Evolutionary conservation across 1,284 basidiomycete genomes (phyloP).

Genomic region (Fomitopsis pinicola): DNA sequence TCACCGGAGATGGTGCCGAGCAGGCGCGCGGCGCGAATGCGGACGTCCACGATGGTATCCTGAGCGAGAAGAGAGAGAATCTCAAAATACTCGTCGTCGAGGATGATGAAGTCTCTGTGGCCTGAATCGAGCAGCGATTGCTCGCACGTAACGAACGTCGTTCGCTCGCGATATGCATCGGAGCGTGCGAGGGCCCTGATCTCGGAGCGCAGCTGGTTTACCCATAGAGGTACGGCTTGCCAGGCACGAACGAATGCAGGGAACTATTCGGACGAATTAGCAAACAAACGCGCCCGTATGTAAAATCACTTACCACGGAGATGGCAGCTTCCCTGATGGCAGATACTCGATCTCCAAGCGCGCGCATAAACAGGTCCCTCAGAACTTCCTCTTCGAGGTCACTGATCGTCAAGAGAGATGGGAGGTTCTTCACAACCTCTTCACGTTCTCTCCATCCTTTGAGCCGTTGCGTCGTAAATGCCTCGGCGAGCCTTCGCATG

Average conservation of each 20-base stretch:
- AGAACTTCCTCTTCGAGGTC: slow-evolving; percentile 27
- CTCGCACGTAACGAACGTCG: slow-evolving; percentile 78
- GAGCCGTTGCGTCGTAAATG: slow-evolving; percentile 57
- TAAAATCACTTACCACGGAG: slow-evolving; percentile 42
- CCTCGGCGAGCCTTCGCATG: slow-evolving; percentile 34
- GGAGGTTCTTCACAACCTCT: slow-evolving; percentile 55
- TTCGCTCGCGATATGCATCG: slow-evolving; percentile 60
- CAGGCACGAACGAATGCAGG: slow-evolving; percentile 50
- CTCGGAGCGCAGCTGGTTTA: slow-evolving; percentile 43
- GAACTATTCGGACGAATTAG: slow-evolving; percentile 35
- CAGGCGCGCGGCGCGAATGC: slow-evolving; percentile 79
- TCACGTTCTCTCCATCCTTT: slow-evolving; percentile 86
- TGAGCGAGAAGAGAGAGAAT: slow-evolving; percentile 54
- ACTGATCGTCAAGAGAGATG: slow-evolving; percentile 29
- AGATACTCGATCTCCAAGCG: slow-evolving; percentile 77
- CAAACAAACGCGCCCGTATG: slow-evolving; percentile 9
- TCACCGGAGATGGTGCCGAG: slow-evolving; percentile 47
- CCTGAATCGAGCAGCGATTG: slow-evolving; percentile 52
- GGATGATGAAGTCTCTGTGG: slow-evolving; percentile 33
- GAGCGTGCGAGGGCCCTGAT: slow-evolving; percentile 54
- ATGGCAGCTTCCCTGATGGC: slow-evolving; percentile 82
- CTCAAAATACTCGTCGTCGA: slow-evolving; percentile 59
- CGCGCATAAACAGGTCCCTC: slow-evolving; percentile 51
- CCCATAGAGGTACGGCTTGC: slow-evolving; percentile 31
- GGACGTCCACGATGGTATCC: slow-evolving; percentile 83